phyloP scores from a whole-genome alignment of 495 filamentous ascomycete species.

The Talaromyces stipitatus region DNA sequence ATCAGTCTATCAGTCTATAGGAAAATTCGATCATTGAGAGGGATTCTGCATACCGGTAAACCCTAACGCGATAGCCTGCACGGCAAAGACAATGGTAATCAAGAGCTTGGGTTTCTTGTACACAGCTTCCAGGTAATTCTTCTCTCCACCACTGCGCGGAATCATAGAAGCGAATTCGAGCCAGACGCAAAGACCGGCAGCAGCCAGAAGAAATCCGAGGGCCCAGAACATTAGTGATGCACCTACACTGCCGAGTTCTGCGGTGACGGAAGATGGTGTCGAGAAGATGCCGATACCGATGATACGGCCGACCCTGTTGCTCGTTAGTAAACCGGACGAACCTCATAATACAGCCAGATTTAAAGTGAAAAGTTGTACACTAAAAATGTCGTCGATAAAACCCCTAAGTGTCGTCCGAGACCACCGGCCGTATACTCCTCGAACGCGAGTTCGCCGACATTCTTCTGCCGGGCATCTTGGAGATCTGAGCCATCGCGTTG shows the following conservation, averaged over 20 bases:
- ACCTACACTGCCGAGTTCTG: slow-evolving; percentile 57
- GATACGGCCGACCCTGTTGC: slow-evolving; percentile 49
- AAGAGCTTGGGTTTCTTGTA: slow-evolving; percentile 59
- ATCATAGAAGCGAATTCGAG: slow-evolving; percentile 64
- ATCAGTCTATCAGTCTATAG: not conserved
- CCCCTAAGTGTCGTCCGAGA: slow-evolving; percentile 29
- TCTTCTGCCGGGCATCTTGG: not conserved
- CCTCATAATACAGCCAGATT: not conserved
- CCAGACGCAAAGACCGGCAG: slow-evolving; percentile 49
- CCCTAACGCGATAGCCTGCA: slow-evolving; percentile 56
- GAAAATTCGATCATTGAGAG: not conserved
- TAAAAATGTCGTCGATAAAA: slow-evolving; percentile 34
- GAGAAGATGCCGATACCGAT: slow-evolving; percentile 70
- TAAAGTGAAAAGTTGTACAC: slow-evolving; percentile 18
- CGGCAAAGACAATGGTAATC: slow-evolving; percentile 53
- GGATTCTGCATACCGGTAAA: slow-evolving; percentile 40
- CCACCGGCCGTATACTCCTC: slow-evolving; percentile 20
- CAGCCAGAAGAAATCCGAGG: slow-evolving; percentile 48
- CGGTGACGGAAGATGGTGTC: slow-evolving; percentile 53
- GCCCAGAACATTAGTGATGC: slow-evolving; percentile 55
- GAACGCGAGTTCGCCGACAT: slow-evolving; percentile 14
- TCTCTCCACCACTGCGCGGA: slow-evolving; percentile 58
- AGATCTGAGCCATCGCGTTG: not conserved
- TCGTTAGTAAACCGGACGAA: not conserved
- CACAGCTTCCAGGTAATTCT: slow-evolving; percentile 66